Evolutionary conservation across 805 yeast genomes (phyloP).

Genomic region (Hanseniaspora hatyaiensis): DNA sequence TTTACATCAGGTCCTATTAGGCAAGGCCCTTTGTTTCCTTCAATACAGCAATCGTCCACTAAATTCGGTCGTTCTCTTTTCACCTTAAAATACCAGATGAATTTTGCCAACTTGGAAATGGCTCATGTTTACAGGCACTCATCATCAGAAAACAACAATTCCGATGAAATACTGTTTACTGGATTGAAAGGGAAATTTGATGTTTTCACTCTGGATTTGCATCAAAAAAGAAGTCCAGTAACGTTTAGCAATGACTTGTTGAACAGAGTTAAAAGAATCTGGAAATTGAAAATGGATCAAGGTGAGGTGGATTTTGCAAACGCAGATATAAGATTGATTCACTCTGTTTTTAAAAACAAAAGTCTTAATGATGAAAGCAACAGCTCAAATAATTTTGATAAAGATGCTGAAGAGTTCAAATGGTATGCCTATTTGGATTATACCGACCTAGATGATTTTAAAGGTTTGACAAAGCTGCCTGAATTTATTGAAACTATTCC

Average conservation of each 20-base stretch:
- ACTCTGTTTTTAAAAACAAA: conserved; percentile 51
- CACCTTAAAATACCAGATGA: conserved; percentile 63
- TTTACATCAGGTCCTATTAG: conserved; percentile 67
- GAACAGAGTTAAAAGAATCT: conserved; percentile 34
- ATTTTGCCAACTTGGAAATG: conserved; percentile 53
- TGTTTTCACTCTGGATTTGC: conserved; percentile 47
- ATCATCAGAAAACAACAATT: background rate
- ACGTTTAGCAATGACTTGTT: conserved; percentile 36
- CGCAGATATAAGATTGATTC: conserved; percentile 57
- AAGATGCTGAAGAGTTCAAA: background rate
- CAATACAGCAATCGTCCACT: conserved; percentile 33
- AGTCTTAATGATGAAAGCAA: conserved; percentile 32
- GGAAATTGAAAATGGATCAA: conserved; percentile 48
- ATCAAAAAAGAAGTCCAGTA: conserved; percentile 40
- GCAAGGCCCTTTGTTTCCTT: conserved; percentile 56
- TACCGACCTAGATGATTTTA: conserved; percentile 49
- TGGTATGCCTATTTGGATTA: conserved; percentile 77
- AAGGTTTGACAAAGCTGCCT: conserved; percentile 34
- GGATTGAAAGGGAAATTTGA: conserved; percentile 55
- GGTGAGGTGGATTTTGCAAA: conserved; percentile 60
- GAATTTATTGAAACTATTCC: conserved; percentile 35
- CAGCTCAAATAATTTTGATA: background rate
- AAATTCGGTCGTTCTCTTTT: conserved; percentile 60
- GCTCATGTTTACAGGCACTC: conserved; percentile 58
- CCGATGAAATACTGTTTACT: conserved; percentile 28